Conservation (phyloP, 306 rosid species). For the Lablab purpureus region DNA sequence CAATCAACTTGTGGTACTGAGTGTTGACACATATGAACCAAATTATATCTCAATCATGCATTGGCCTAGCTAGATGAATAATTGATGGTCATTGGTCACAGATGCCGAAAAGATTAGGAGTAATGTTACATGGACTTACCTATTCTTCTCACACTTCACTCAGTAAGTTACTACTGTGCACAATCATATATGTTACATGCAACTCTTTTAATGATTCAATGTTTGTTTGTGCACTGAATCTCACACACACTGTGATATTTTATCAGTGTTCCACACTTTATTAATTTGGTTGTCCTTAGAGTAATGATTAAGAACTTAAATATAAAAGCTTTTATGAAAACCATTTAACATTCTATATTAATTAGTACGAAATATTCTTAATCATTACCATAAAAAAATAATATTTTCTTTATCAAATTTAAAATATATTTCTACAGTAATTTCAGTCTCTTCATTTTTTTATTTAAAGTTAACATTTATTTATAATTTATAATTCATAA, state of each 20-base stretch:
- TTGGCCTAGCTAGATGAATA: constrained; percentile 30
- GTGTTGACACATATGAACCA: constrained; percentile 31
- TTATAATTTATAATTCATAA: too few relatives aligned
- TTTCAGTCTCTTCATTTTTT: too few relatives aligned
- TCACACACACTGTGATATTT: too few relatives aligned
- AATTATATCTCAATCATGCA: constrained; percentile 41
- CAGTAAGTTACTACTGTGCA: not conserved
- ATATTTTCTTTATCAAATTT: too few relatives aligned
- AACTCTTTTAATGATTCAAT: constrained; percentile 6
- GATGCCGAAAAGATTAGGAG: constrained; percentile 20
- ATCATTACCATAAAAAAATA: not conserved
- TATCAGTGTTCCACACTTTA: not conserved
- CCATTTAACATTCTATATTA: not conserved
- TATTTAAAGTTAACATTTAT: too few relatives aligned
- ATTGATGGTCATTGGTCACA: constrained; percentile 20
- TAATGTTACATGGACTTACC: constrained; percentile 25
- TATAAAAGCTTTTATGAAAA: not conserved
- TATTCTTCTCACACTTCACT: constrained; percentile 4
- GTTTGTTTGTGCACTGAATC: not conserved
- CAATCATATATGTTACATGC: not conserved
- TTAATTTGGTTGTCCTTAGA: not conserved
- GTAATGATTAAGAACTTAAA: not conserved
- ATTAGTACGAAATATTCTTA: not conserved
- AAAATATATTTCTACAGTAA: too few relatives aligned
- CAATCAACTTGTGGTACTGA: not conserved